Evolutionary conservation across 1,284 basidiomycete species (phyloP).

Genomic region (Stygiomarasmius scandens): DNA sequence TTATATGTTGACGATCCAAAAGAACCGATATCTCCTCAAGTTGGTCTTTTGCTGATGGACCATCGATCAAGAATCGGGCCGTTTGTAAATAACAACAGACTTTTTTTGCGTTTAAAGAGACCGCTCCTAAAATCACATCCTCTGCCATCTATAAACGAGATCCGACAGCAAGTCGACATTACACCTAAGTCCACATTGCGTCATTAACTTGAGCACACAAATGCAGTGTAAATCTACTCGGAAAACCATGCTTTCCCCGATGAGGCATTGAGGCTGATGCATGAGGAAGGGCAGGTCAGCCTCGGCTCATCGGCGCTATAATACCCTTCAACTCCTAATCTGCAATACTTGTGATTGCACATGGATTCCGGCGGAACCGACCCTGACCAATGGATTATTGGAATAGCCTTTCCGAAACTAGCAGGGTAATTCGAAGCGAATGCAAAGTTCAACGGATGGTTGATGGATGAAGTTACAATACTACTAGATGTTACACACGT

Average conservation of each 20-base stretch:
- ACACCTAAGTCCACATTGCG: conserved; percentile 11
- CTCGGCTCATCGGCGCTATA: background rate
- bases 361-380: background rate
- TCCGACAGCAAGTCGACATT: conserved; percentile 10
- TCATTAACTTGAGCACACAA: conserved; percentile 3
- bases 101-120: conserved; percentile 12
- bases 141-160: conserved; percentile 1
- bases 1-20: conserved; percentile 26
- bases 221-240: background rate
- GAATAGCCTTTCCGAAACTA: background rate
- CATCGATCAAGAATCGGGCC: conserved; percentile 27
- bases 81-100: conserved; percentile 13
- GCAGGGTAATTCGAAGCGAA: background rate
- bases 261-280: no score
- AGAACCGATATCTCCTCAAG: conserved; percentile 23
- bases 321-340: no score
- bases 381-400: background rate
- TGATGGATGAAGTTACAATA: background rate
- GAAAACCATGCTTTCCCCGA: conserved; percentile 1
- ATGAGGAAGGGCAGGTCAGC: no score
- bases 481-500: background rate
- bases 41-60: conserved; percentile 21
- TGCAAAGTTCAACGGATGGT: background rate
- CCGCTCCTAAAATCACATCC: conserved; percentile 10
- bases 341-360: background rate